A percentile compares a stretch with the other conserved stretches of the same genome.
Evolutionary conservation across 164 flowering plant species (phyloP).

Genomic region (Malania oleifera): DNA sequence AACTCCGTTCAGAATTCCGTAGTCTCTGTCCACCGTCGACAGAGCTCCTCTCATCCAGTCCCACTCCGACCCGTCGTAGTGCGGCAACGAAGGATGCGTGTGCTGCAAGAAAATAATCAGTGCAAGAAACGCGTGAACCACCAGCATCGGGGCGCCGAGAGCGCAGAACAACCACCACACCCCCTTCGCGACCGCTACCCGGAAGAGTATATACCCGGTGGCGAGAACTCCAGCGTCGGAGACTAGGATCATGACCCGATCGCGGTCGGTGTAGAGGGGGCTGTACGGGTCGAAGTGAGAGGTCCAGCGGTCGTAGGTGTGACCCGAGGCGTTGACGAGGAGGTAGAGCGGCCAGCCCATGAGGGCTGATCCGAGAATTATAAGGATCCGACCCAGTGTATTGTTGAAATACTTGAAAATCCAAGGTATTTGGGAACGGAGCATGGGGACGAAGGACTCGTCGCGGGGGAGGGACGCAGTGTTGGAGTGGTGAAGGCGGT

Average conservation of each 20-base stretch:
- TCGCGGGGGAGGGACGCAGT: slow-evolving; percentile 73
- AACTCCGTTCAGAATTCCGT: slow-evolving; percentile 69
- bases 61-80: slow-evolving; percentile 77
- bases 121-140: slow-evolving; percentile 70
- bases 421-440: slow-evolving; percentile 40
- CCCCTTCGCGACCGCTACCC: slow-evolving; percentile 37
- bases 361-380: slow-evolving; percentile 38
- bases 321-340: slow-evolving; percentile 72
- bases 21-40: slow-evolving; percentile 77
- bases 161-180: slow-evolving; percentile 45
- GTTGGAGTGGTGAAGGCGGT: slow-evolving; percentile 87
- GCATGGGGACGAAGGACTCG: slow-evolving; percentile 83
- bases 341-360: slow-evolving; percentile 83
- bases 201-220: slow-evolving; percentile 35
- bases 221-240: slow-evolving; percentile 65
- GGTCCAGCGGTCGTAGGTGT: slow-evolving; percentile 65
- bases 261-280: slow-evolving; percentile 67
- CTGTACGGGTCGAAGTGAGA: slow-evolving; percentile 74
- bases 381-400: slow-evolving; percentile 59
- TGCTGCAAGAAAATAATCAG: slow-evolving; percentile 77
- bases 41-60: slow-evolving; percentile 87
- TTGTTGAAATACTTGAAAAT: slow-evolving; percentile 61
- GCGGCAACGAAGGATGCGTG: slow-evolving; percentile 81
- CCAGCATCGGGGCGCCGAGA: slow-evolving; percentile 62
- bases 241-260: slow-evolving; percentile 51